phyloP scores from a whole-genome alignment of 2,329 filamentous ascomycete species.

The Aspergillus calidoustus region DNA sequence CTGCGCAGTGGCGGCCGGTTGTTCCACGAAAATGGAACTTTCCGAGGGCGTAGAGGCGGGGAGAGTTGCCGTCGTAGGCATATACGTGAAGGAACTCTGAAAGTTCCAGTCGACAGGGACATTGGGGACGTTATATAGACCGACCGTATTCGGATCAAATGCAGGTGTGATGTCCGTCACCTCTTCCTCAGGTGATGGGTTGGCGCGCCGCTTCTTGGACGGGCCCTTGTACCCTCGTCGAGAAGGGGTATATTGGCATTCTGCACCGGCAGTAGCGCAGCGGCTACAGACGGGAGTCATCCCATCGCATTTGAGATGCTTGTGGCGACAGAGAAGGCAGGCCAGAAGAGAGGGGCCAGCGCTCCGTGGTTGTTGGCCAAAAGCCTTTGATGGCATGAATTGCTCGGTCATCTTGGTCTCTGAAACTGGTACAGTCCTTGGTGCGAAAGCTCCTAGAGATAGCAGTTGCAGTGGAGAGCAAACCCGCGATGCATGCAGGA shows the following conservation, averaged over 20 bases:
- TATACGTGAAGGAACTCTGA: constrained; percentile 39
- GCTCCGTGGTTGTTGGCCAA: constrained; percentile 26
- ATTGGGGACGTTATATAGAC: constrained; percentile 44
- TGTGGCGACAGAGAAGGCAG: constrained; percentile 55
- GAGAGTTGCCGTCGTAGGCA: constrained; percentile 28
- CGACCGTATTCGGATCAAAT: constrained; percentile 24
- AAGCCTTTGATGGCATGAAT: constrained; percentile 23
- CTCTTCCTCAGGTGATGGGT: constrained; percentile 47
- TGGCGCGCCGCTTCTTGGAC: constrained; percentile 53
- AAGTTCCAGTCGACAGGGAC: constrained; percentile 46
- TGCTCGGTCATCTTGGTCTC: constrained; percentile 33
- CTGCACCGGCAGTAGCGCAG: constrained; percentile 61
- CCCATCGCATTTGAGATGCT: constrained; percentile 80
- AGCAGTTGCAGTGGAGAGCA: background rate
- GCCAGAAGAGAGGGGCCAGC: constrained; percentile 48
- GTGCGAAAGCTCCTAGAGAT: background rate
- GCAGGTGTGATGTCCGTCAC: constrained; percentile 53
- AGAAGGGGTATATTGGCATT: constrained; percentile 75
- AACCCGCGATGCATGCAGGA: background rate
- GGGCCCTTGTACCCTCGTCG: constrained; percentile 76
- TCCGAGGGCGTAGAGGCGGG: constrained; percentile 28
- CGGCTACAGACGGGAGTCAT: constrained; percentile 68
- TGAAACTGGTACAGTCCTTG: background rate
- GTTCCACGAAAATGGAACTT: constrained; percentile 31
- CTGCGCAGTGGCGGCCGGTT: constrained; percentile 18